Percentiles rank a stretch among this genome's conserved stretches.
Conservation (phyloP, 345 rosid genomes). For the Geranium rotundifolium region DNA sequence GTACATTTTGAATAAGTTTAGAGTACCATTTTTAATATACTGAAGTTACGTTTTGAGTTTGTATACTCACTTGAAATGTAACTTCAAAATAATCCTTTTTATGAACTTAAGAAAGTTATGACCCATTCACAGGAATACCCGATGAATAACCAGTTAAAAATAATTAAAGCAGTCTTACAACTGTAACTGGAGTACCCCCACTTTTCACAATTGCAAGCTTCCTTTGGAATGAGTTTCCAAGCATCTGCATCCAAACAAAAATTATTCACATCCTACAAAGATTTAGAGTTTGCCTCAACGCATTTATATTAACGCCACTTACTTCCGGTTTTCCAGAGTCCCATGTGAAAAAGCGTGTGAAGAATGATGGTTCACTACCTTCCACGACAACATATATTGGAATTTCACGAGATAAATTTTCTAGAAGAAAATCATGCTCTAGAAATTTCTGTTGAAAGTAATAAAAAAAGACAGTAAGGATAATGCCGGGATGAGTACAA, state of each 20-base stretch:
- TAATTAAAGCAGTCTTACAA: constrained; percentile 39
- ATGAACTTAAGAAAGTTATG: too few species aligned
- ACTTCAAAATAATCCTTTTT: too few species aligned
- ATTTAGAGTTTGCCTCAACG: constrained; percentile 6
- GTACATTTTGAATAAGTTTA: too few species aligned
- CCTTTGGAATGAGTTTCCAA: constrained; percentile 91
- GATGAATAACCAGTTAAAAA: too few species aligned
- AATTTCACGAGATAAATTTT: constrained; percentile 56
- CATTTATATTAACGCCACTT: constrained; percentile 21
- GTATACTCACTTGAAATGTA: too few species aligned
- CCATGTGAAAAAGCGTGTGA: constrained; percentile 91
- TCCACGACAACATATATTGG: constrained; percentile 65
- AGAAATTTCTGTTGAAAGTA: constrained; percentile 54
- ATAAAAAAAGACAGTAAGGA: too few species aligned
- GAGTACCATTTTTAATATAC: too few species aligned
- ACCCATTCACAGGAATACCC: too few species aligned
- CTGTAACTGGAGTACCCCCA: constrained; percentile 52
- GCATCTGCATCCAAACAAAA: constrained; percentile 50
- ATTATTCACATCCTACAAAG: constrained; percentile 5
- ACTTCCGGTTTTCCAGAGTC: constrained; percentile 73
- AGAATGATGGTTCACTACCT: constrained; percentile 92
- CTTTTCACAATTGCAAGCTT: constrained; percentile 68
- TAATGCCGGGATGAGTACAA: too few species aligned
- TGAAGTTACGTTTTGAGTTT: too few species aligned
- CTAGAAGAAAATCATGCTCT: constrained; percentile 62